Conservation (phyloP, 139 green algal species). For the Chlorella sp. region DNA sequence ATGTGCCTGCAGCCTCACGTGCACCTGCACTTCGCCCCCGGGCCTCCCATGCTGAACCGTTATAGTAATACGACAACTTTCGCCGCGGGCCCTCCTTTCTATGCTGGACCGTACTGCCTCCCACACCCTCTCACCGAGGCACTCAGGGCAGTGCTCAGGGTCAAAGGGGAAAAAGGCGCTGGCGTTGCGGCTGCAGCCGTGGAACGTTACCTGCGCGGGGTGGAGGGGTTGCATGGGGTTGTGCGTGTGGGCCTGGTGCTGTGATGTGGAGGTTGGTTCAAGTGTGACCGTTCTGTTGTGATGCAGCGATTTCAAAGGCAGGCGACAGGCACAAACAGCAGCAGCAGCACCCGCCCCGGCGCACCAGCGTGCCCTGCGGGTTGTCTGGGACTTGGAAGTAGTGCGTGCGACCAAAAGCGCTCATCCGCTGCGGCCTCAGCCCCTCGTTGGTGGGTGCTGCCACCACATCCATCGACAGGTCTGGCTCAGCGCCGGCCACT, state of each 20-base stretch:
- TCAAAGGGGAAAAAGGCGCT: conserved; percentile 13
- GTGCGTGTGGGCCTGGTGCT: too few species aligned
- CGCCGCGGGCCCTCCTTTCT: too few species aligned
- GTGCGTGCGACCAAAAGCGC: not conserved
- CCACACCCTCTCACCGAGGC: conserved; percentile 1
- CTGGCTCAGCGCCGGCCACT: not conserved
- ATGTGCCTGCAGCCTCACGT: not conserved
- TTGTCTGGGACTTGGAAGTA: conserved; percentile 8
- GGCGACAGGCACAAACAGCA: too few species aligned
- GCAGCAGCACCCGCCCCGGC: too few species aligned
- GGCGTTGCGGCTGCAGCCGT: not conserved
- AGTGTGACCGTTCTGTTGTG: too few species aligned
- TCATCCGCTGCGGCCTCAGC: not conserved
- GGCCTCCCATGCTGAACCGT: not conserved
- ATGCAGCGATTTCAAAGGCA: too few species aligned
- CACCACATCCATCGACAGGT: not conserved
- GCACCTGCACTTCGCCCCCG: not conserved
- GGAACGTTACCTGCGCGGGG: not conserved
- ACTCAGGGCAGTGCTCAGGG: conserved; percentile 1
- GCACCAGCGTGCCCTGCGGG: conserved; percentile 6
- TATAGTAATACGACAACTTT: too few species aligned
- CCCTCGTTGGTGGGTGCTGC: conserved; percentile 9
- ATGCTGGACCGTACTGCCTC: too few species aligned
- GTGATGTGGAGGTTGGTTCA: too few species aligned
- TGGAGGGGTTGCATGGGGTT: too few species aligned